Evolutionary conservation across 2,329 filamentous ascomycete species (phyloP).

Genomic region (Diaporthe vaccinii): DNA sequence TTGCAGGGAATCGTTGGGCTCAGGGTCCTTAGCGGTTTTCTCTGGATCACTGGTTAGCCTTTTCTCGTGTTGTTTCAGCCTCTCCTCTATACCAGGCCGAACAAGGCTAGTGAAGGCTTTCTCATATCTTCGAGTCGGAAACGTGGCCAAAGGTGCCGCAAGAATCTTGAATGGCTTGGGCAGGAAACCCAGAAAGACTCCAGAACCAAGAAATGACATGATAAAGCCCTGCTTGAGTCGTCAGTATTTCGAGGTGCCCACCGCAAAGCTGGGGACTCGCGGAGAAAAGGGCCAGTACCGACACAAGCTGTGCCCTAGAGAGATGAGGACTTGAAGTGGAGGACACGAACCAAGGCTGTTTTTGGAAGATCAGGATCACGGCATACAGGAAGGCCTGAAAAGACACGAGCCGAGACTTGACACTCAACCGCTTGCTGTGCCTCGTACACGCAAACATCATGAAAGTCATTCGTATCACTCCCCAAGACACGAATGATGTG

Average conservation of each 20-base stretch:
- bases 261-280: not conserved
- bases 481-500: not conserved
- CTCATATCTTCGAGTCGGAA: not conserved
- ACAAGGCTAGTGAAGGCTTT: not conserved
- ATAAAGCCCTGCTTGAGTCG: not conserved
- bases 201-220: not conserved
- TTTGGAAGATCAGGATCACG: not conserved
- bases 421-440: not conserved
- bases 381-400: not conserved
- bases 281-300: accelerated
- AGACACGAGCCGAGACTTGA: not conserved
- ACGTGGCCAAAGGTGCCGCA: not conserved
- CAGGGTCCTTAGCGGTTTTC: not conserved
- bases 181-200: not conserved
- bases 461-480: not conserved
- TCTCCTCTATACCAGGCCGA: not conserved
- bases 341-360: not conserved
- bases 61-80: not conserved
- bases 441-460: not conserved
- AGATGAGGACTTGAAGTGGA: not conserved
- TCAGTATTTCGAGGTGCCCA: not conserved
- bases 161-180: not conserved
- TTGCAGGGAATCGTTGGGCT: conserved; percentile 1
- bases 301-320: not conserved
- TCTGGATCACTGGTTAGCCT: not conserved